These are phyloP conservation scores for Colletotrichum coccodes DNA, from an alignment of 2,329 filamentous ascomycete genomes.

Conservation along the genomic window DNA sequence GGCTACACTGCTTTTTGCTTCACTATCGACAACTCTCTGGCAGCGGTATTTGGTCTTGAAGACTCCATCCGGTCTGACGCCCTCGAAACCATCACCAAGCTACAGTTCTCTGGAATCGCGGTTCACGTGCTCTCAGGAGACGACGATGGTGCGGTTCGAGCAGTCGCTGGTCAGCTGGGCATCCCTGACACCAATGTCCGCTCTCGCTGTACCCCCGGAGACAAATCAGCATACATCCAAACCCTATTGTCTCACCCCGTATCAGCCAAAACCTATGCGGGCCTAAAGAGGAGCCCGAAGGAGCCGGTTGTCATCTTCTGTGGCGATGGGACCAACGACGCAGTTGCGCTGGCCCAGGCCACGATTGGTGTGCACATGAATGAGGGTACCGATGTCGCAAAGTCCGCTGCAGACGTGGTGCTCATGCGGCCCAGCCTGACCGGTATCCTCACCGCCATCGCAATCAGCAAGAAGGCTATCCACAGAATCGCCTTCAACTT, in stretches of 20 bases:
- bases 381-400: constrained; percentile 70
- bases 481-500: constrained; percentile 74
- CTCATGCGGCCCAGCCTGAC: constrained; percentile 67
- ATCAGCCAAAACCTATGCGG: no score
- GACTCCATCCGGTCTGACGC: constrained; percentile 58
- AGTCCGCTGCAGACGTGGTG: constrained; percentile 75
- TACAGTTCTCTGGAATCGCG: constrained; percentile 50
- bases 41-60: constrained; percentile 56
- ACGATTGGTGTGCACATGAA: constrained; percentile 78
- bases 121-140: constrained; percentile 65
- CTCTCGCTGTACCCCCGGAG: constrained; percentile 54
- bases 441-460: constrained; percentile 68
- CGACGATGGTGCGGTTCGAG: constrained; percentile 58
- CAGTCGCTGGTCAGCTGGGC: constrained; percentile 49
- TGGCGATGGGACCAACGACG: constrained; percentile 85
- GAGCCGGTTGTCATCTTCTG: constrained; percentile 70
- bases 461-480: constrained; percentile 57
- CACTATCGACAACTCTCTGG: constrained; percentile 45
- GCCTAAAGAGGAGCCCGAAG: constrained; percentile 19
- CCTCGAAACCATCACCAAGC: constrained; percentile 41
- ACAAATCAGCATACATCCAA: constrained; percentile 58
- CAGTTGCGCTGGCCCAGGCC: constrained; percentile 76
- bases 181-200: constrained; percentile 51
- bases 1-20: constrained; percentile 60
- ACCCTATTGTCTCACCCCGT: constrained; percentile 40